Evolutionary conservation across 352 stramenopile species (phyloP), one percentile per base, ranked within the genome.

Genomic region (Pythium aquatile): DNA sequence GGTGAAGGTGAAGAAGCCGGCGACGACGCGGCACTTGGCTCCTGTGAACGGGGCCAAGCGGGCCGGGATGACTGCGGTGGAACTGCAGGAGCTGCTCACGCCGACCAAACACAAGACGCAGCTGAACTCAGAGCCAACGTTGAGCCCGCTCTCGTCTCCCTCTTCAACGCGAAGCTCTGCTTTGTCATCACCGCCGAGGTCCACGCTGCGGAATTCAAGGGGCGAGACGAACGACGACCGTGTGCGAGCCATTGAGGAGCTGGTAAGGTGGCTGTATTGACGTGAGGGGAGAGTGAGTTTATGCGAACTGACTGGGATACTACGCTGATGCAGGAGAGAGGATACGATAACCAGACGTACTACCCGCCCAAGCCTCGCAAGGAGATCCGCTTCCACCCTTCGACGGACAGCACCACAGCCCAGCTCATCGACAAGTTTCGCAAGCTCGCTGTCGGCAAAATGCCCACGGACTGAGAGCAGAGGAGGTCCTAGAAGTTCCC

Each of bases 371-470:
- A 73, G 8, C 70, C 79, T 24, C 68, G 75, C 5, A 86, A 82
- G n/a, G 61, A 72, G 10, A 69, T 81, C 39, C 72, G 81, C 11
- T 86, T 87, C 56, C 69, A 72, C 9, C 68, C 81, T 3, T 82
- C 85, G 1, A 78, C 63, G 1, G 79, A 91, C 53, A 72, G 87
- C 64, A 88, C 78, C 7, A 88, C 83, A 3, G 76, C 70, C 1
- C 79, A 93, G 40, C 70, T 91, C 47, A 87, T 94, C 46, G 80
- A 91, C 42, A 94, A 93, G 48, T 93, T 89, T 61, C 75, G 83
- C 9, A 94, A 93, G 68, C 82, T 94, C 20, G 78, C 85, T 17
- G 82, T 91, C 0, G 82, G 85, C 29, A 89, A 86, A 52, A 51
- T 90, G 39, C 79, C 44, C 44, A 51, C 44, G 14, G 44, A 51